Evolutionary conservation across 202 grass and related monocot species (phyloP), one percentile per base, ranked within the genome.

Genomic region (Hordeum pubiflorum): DNA sequence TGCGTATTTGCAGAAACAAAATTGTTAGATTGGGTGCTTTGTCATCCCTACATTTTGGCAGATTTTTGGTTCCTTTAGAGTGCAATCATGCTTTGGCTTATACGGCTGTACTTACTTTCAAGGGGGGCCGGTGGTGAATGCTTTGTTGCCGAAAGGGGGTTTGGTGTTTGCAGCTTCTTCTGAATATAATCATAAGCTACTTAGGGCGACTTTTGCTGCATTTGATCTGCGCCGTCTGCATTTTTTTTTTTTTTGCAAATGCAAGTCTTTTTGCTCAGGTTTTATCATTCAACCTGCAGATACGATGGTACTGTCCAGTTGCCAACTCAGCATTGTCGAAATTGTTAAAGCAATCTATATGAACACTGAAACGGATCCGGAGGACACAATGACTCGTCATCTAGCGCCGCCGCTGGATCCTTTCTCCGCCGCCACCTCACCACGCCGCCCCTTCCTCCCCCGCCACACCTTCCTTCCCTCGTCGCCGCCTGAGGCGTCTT

Each of bases 191-290:
- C 50, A 70, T 84, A 48, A 38, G 32, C 23, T 80, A 13, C 58
- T 74, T 52, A 54, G 69, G 33, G 80, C 27, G 29, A 59, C 60
- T n/a, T 79, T 74, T 57, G 17, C 63, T 77, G 48, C 22, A 14
- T 70, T 41, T 10, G 32, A 69, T 68, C 4, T 69, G 5, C 54
- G 20, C 10, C 2, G 13, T 39, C 5, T 55, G 5, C 40, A n/a
- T n/a, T n/a, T n/a, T n/a, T n/a, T n/a, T n/a, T n/a, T n/a, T n/a
- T n/a, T n/a, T n/a, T n/a, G 39, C 12, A 46, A 46, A 46, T 46
- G 60, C 6, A 36, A 52, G 27, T 10, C 14, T 12, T 11, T 12
- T 50, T 34, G 39, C 43, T 13, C 1, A 46, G 11, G 43, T 52
- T 52, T 33, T 17, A 23, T n/a, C 4, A 7, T 32, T 9, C 20